phyloP scores from a whole-genome alignment of 768 basidiomycete genomes.

The Mycena capillaripes region DNA sequence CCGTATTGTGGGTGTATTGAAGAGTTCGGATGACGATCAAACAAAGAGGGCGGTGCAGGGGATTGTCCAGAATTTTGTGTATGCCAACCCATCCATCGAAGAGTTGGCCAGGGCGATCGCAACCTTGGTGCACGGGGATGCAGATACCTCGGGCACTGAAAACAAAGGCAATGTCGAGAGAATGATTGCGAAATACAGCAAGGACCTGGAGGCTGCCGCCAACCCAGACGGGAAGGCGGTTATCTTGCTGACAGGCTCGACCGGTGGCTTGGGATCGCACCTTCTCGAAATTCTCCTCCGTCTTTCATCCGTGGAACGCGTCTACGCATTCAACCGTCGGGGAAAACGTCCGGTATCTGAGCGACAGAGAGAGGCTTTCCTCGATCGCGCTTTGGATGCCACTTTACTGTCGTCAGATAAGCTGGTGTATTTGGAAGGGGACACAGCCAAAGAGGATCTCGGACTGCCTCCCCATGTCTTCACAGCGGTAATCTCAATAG shows the following conservation, averaged over 20 bases:
- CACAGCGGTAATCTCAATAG: slow-evolving; percentile 45
- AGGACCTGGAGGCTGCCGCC: slow-evolving; percentile 15
- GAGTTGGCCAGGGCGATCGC: slow-evolving; percentile 21
- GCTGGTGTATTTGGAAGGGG: slow-evolving; percentile 54
- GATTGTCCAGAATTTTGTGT: slow-evolving; percentile 33
- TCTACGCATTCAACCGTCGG: slow-evolving; percentile 51
- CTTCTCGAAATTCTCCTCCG: slow-evolving; percentile 47
- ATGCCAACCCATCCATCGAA: slow-evolving; percentile 33
- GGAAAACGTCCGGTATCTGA: slow-evolving; percentile 24
- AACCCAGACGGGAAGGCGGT: slow-evolving; percentile 36
- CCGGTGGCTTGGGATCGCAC: slow-evolving; percentile 57
- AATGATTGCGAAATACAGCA: slow-evolving; percentile 27
- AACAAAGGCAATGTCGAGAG: slow-evolving; percentile 10
- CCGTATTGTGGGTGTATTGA: slow-evolving; percentile 49
- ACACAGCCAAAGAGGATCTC: slow-evolving; percentile 44
- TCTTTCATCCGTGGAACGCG: slow-evolving; percentile 37
- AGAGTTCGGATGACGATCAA: neutral
- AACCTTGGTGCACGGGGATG: neutral
- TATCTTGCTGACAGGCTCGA: slow-evolving; percentile 59
- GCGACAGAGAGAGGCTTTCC: slow-evolving; percentile 49
- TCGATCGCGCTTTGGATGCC: slow-evolving; percentile 49
- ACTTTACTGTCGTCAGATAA: slow-evolving; percentile 45
- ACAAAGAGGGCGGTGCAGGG: slow-evolving; percentile 9
- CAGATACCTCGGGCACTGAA: neutral
- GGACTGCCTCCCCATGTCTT: slow-evolving; percentile 45